Base-by-base conservation (phyloP, 139 green algal species). In the Diplosphaera chodatii region DNA sequence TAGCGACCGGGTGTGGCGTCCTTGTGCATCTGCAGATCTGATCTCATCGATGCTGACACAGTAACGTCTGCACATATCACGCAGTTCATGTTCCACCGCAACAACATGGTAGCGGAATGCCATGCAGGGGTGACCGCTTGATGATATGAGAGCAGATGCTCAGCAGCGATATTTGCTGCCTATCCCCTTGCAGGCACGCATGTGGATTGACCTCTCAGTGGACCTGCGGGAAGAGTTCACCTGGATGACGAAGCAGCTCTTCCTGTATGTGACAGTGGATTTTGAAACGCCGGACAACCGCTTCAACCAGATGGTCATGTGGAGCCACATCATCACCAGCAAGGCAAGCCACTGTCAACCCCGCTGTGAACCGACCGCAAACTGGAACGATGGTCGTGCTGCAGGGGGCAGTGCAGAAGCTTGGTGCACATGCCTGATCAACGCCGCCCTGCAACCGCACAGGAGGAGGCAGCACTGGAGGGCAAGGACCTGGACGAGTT, bases 221-320 rank as follows among this genome's bases (percentile, higher is more conserved):
- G 90, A 96, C 77, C 74, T 95, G 66, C 71, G 78, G 29, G 86
- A 78, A 40, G 78, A 81, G 15, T 96, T 95, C 78, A 89, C 71
- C 48, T 96, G 91, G 91, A 96, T 95, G 72, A 95, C 90, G 0
- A 94, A 95, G 80, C 90, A 96, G 82, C 77, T 96, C 15, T 94
- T 93, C 62, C 75, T 90, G 32, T 91, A 74, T 66, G 70, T 91
- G 15, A 82, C 77, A 27, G 78, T 83, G 6, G 77, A 87, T 30
- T 91, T 85, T 71, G 66, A 40, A 18, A 89, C 85, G 22, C 34
- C 55, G 15, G 63, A 73, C 10, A 83, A 86, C 72, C 63, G 70
- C 3, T n/a, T 85, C 15, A 91, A 93, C 68, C 75, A 91, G 69
- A 81, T 94, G n/a, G 84, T 93, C 22, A 73, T 95, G 27, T 96